phyloP scores from a whole-genome alignment of 306 rosid species.

The Argentina anserina region DNA sequence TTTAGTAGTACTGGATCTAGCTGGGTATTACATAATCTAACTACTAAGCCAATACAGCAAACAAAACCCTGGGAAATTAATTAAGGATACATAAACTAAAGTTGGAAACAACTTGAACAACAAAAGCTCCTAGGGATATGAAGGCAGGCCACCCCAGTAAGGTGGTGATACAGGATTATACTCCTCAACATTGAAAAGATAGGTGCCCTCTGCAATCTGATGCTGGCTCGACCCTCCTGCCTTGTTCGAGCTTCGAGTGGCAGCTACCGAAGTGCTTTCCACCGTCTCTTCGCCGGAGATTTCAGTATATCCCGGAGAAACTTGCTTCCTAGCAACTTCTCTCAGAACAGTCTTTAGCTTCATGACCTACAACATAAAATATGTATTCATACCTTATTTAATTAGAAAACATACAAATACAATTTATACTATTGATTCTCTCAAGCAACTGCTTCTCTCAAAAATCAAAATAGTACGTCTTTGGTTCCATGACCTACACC shows the following conservation, averaged over 20 bases:
- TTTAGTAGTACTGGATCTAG: not conserved
- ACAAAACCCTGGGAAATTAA: slow-evolving; percentile 1
- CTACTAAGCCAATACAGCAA: not conserved
- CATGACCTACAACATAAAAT: slow-evolving; percentile 40
- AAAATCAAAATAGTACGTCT: slow-evolving; percentile 44
- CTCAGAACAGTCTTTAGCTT: slow-evolving; percentile 62
- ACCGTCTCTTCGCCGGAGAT: slow-evolving; percentile 79
- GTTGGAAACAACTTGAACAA: not conserved
- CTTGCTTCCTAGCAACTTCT: slow-evolving; percentile 51
- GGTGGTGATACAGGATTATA: slow-evolving; percentile 54
- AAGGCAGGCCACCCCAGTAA: slow-evolving; percentile 60
- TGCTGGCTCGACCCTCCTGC: slow-evolving; percentile 32
- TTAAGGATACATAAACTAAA: not conserved
- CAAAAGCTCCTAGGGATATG: slow-evolving; percentile 36
- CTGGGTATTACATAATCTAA: not conserved
- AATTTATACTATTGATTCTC: too few species aligned
- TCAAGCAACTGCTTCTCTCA: slow-evolving; percentile 47
- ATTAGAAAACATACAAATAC: not conserved
- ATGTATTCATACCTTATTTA: not conserved
- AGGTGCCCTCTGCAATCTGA: slow-evolving; percentile 45
- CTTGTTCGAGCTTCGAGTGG: slow-evolving; percentile 40
- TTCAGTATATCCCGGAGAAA: slow-evolving; percentile 54
- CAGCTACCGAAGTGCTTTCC: slow-evolving; percentile 63
- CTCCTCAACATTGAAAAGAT: slow-evolving; percentile 51
- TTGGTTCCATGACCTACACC: slow-evolving; percentile 57